Evolutionary conservation across 2,329 filamentous ascomycete genomes (phyloP), one percentile per base, ranked within the genome.

Genomic region (Periglandula ipomoeae): DNA sequence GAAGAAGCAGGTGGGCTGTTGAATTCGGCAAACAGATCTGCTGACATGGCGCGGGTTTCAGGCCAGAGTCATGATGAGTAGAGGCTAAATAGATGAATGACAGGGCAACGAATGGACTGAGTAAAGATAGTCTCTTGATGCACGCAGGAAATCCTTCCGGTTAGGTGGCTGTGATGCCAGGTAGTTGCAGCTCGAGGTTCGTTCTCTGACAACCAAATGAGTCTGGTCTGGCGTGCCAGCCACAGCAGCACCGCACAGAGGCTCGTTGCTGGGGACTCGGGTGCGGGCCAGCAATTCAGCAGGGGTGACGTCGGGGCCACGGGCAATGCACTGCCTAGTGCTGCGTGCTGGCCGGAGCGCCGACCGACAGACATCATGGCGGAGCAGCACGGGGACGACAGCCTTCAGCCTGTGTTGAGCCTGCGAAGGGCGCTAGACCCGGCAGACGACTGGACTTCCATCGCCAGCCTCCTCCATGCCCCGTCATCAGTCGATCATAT

Each of bases 11-110:
- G 70, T 55, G 71, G 67, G 56, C 67, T 70, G 58, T 76, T 78
- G 56, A 84, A 82, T 55, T 80, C 77, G 48, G 79, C 80, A 59
- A 84, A 80, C 50, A 84, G 74, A 63, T 84, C 79, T 53, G 79
- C 78, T 56, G 81, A 84, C 80, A 84, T 84, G 52, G 32, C 61
- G 51, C 34, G 11, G 27, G 15, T 34, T 22, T 26, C 15, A 37
- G 35, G 15, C 38, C 4, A 32, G 20, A 10, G 20, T 17, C 39
- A 45, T 47, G 20, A 24, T 37, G 20, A 35, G 17, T 7, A 37
- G 11, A 34, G 46, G 15, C 4, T 13, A 35, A 9, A 23, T 26
- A 23, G 32, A 19, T 13, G 20, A 19, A 17, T 17, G 10, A 19
- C 17, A 17, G 19, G 38, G 20, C 11, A 26, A 24, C 17, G 27